Conservation (phyloP, 768 basidiomycete genomes). For the Sporobolomyces pararoseus region DNA sequence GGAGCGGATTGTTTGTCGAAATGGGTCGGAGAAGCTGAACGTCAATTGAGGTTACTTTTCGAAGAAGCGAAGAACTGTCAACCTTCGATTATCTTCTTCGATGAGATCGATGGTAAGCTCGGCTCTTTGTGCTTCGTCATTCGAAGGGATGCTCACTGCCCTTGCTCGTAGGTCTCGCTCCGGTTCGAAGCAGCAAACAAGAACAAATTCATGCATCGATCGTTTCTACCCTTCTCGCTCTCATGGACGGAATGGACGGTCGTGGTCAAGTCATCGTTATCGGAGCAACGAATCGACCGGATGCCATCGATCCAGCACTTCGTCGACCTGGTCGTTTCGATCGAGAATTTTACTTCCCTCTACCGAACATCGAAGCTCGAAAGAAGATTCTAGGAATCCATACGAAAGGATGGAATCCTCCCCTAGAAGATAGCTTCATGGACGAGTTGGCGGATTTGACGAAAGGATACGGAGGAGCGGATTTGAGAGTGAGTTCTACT, state of each 20-base stretch:
- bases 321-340: constrained; percentile 93
- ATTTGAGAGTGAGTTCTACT: constrained; percentile 68
- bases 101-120: constrained; percentile 83
- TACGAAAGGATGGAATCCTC: constrained; percentile 83
- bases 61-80: constrained; percentile 90
- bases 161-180: constrained; percentile 72
- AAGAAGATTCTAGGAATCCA: constrained; percentile 86
- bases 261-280: constrained; percentile 96
- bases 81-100: constrained; percentile 98
- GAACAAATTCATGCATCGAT: constrained; percentile 99
- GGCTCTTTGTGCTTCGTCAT: neutral
- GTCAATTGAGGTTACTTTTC: constrained; percentile 88
- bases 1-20: constrained; percentile 96
- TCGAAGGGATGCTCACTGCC: neutral
- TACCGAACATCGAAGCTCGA: constrained; percentile 77
- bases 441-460: constrained; percentile 78
- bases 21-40: constrained; percentile 98
- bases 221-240: constrained; percentile 86
- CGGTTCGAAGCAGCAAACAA: constrained; percentile 95
- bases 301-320: constrained; percentile 94
- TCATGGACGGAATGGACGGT: constrained; percentile 99
- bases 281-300: constrained; percentile 94
- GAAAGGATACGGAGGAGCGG: constrained; percentile 97
- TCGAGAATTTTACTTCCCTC: constrained; percentile 93
- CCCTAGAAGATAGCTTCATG: constrained; percentile 58